Conservation (phyloP, 805 yeast genomes). For the Ogataea pignaliae region DNA sequence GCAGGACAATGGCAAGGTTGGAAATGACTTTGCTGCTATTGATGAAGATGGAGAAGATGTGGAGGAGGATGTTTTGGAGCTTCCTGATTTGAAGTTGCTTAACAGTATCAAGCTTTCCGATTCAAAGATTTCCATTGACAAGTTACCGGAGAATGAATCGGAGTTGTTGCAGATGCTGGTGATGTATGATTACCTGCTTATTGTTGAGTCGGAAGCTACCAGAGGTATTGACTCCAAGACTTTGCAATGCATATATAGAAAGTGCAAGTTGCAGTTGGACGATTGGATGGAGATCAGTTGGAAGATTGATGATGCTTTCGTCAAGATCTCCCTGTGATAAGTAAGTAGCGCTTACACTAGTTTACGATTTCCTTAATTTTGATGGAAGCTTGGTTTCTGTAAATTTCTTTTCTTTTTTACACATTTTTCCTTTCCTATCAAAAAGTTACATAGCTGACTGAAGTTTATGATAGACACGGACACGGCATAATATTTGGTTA, state of each 20-base stretch:
- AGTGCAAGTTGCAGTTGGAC: constrained; percentile 20
- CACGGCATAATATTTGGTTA: no score
- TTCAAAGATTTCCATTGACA: constrained; percentile 18
- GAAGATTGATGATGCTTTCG: constrained; percentile 22
- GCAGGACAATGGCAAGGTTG: constrained; percentile 7
- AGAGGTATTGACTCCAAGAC: constrained; percentile 14
- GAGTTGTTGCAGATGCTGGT: constrained; percentile 33
- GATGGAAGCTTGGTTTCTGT: no score
- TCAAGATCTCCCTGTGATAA: constrained; percentile 7
- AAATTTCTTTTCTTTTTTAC: no score
- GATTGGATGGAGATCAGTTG: constrained; percentile 23
- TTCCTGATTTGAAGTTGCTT: constrained; percentile 17
- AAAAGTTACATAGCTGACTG: no score
- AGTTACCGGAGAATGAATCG: constrained; percentile 28
- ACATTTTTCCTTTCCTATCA: no score
- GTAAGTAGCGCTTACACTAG: no score
- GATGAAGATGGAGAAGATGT: no score
- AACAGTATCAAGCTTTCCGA: constrained; percentile 23
- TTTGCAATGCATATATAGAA: constrained; percentile 17
- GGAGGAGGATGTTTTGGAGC: constrained; percentile 13
- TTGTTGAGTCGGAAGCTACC: constrained; percentile 9
- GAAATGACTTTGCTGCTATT: neutral
- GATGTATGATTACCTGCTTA: constrained; percentile 31
- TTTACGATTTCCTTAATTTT: no score
- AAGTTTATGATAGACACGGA: no score